Evolutionary conservation across 352 stramenopile genomes (phyloP), one percentile per base, ranked within the genome.

Genomic region (Phytophthora meadii): DNA sequence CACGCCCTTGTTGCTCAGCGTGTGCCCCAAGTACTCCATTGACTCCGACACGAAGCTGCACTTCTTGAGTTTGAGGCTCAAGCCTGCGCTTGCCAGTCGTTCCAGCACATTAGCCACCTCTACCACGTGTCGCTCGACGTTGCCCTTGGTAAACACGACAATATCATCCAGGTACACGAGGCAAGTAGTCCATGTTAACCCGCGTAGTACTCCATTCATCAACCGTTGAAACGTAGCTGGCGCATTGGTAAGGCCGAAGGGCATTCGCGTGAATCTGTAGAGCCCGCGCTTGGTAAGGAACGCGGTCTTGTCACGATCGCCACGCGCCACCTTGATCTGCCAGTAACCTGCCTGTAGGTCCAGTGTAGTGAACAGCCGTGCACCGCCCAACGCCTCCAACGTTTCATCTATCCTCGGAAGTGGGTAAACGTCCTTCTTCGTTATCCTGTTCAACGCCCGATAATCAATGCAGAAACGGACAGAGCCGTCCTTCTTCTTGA

Each of bases 331-430:
- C 3, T 15, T 5, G 8, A 57, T 48, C 14, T 57, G 24, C 36
- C 50, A 57, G 14, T 61, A 61, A 8, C 53, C 53, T 3, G 40
- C n/a, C 1, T 22, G 15, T 1, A 52, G 30, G 9, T 45, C 41
- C 0, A 61, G 17, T 1, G 41, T 61, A 1, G 53, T 46, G 4
- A 61, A 61, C 5, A 61, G 12, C 1, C n/a, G 1, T 4, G 30
- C 53, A 2, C 41, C 53, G 4, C 41, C 39, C 2, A 61, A 30
- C 2, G 53, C 17, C 6, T 37, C 53, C 8, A 61, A n/a, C 10
- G 41, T 53, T 22, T 61, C 41, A 19, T 52, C 53, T 4, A 61
- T 61, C n/a, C 53, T 8, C 1, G 53, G 41, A 3, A 61, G 17
- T 5, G 53, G 53, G 17, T 61, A 61, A 7, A 61, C 41, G 7